phyloP scores from a whole-genome alignment of 129 eudicot genomes.

The Rutidosis leptorrhynchoides region DNA sequence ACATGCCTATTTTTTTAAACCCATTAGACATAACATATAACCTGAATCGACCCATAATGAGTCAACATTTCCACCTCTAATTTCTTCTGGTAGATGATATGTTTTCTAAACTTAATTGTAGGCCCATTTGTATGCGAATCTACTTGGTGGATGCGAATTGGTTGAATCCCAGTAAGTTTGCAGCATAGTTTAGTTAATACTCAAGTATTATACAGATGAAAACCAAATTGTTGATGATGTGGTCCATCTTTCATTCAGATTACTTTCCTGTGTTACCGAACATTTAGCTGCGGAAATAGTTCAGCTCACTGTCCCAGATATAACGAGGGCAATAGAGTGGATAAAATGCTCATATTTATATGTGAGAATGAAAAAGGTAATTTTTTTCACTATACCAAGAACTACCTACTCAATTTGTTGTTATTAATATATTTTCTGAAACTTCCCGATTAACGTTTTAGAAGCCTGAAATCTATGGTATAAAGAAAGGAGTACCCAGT shows the following conservation, averaged over 20 bases:
- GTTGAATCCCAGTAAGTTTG: slow-evolving; percentile 96
- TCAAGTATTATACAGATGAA: not conserved
- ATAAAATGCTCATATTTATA: slow-evolving; percentile 91
- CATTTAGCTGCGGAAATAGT: slow-evolving; percentile 99
- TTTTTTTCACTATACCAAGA: slow-evolving; percentile 26
- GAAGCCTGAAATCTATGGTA: slow-evolving; percentile 82
- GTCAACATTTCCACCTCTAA: not conserved
- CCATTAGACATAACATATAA: not conserved
- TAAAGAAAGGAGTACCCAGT: slow-evolving; percentile 59
- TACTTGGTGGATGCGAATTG: slow-evolving; percentile 85
- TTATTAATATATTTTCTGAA: slow-evolving; percentile 30
- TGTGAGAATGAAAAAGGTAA: slow-evolving; percentile 90
- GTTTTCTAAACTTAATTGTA: slow-evolving; percentile 33
- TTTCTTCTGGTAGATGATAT: slow-evolving; percentile 22
- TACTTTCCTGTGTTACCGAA: slow-evolving; percentile 91
- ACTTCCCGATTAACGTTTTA: slow-evolving; percentile 37
- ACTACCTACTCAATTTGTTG: slow-evolving; percentile 11
- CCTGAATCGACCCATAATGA: not conserved
- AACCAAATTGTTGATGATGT: slow-evolving; percentile 23
- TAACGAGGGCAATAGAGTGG: slow-evolving; percentile 95
- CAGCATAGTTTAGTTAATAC: slow-evolving; percentile 27
- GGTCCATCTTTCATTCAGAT: slow-evolving; percentile 45
- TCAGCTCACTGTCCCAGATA: slow-evolving; percentile 83
- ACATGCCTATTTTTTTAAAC: not conserved
- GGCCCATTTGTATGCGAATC: slow-evolving; percentile 94